Evolutionary conservation across 495 filamentous ascomycete genomes (phyloP).

Genomic region (Xeromyces bisporus): DNA sequence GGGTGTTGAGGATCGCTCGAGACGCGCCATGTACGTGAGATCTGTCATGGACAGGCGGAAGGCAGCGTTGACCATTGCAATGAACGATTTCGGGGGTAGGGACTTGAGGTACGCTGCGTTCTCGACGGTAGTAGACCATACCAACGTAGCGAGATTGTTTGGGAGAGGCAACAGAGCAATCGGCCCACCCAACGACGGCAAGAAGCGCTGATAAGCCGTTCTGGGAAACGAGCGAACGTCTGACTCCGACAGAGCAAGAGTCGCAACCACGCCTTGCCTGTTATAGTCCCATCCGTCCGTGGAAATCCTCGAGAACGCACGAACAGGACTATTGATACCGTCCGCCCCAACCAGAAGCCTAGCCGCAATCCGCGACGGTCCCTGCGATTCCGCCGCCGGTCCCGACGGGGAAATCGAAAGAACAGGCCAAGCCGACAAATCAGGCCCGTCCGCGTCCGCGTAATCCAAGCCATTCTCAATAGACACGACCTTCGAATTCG

Average conservation of each 20-base stretch:
- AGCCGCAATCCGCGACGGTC: slow-evolving; percentile 42
- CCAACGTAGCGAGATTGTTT: slow-evolving; percentile 61
- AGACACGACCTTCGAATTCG: slow-evolving; percentile 54
- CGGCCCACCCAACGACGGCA: slow-evolving; percentile 63
- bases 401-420: slow-evolving; percentile 41
- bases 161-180: slow-evolving; percentile 83
- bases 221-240: slow-evolving; percentile 24
- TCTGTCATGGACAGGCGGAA: slow-evolving; percentile 72
- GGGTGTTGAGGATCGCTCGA: slow-evolving; percentile 19
- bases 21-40: slow-evolving; percentile 59
- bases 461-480: slow-evolving; percentile 56
- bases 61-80: slow-evolving; percentile 81
- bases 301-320: slow-evolving; percentile 71
- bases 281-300: slow-evolving; percentile 87
- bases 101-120: slow-evolving; percentile 68
- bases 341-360: slow-evolving; percentile 85
- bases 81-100: slow-evolving; percentile 51
- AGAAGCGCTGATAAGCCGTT: slow-evolving; percentile 86
- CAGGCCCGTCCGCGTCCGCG: slow-evolving; percentile 44
- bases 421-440: slow-evolving; percentile 76
- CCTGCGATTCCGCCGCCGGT: slow-evolving; percentile 15
- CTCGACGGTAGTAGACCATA: slow-evolving; percentile 78
- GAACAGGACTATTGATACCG: slow-evolving; percentile 85
- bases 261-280: slow-evolving; percentile 80
- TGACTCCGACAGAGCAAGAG: slow-evolving; percentile 48